Base-by-base conservation (phyloP, 306 rosid genomes). In the Begonia peltatifolia region DNA sequence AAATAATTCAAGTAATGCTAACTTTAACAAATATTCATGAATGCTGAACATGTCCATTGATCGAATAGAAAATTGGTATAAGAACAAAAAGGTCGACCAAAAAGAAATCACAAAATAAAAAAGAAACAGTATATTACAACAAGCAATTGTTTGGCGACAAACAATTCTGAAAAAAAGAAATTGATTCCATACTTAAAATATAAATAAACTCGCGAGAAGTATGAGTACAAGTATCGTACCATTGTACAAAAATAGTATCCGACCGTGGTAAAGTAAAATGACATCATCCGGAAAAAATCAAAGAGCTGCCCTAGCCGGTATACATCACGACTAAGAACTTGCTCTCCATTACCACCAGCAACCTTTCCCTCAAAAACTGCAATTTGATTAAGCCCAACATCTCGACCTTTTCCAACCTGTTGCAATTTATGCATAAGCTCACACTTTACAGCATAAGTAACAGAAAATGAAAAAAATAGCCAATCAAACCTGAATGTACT, bases 341-440 rank as follows among this genome's bases (percentile, higher is more conserved):
- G 97, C 76, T 89, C 97, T 48, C 95, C 97, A 48, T 89, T 89
- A 56, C 97, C 97, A 59, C 94, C 73, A 42, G 97, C 67, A 64
- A 89, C 87, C 57, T 82, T 89, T 48, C 95, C 94, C 68, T 89
- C 97, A 68, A 89, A 89, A 43, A 85, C 42, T 38, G 97, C 75
- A 70, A 89, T 89, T 68, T 89, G 97, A 68, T 89, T 89, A 64
- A 89, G 94, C 64, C 97, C 97, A 49, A 85, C 97, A 57, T 89
- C 97, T 65, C 94, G 71, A 65, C 97, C 97, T 68, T 89, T 89
- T 42, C 97, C 97, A 58, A 89, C 97, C 97, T 89, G 87, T 60
- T 53, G 38, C 38, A 30, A 30, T 30, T 30, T 30, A 30, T 5
- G 38, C 38, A 13, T 60, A 16, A 48, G 41, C 20, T 49, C 17